Base-by-base conservation (phyloP, 768 basidiomycete species). In the Hysterangium stoloniferum region DNA sequence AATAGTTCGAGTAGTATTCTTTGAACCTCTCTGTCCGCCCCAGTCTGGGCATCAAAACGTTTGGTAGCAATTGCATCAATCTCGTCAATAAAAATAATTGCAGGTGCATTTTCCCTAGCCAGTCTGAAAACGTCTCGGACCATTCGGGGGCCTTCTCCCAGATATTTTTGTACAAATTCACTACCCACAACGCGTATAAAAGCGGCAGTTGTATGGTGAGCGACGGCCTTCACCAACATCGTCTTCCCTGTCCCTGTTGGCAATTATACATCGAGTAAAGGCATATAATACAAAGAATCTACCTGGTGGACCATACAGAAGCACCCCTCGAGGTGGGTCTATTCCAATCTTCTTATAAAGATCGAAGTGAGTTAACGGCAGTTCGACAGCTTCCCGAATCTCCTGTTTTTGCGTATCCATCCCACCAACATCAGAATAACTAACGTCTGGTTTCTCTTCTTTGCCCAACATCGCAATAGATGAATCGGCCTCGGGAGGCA, bases 321-420 rank as follows among this genome's bases (percentile, higher is more conserved):
- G 69, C 2, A 99, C 96, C 69, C 96, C 96, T 22, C 96, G 79
- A 52, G 96, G 96, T 3, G 96, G 96, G 71, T 99, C 95, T 56
- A 99, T 99, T 57, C 96, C 96, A 61, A 99, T 99, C 73, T 98
- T 97, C 73, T 90, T 90, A 77, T 98, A 99, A 36, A 99, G 72
- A 62, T 99, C 95, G 64, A 95, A 95, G 68, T 99, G 86, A n/a
- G 86, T 91, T 48, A 91, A 72, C 22, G 96, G 96, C 19, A 99
- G 75, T 66, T 99, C 96, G 27, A 99, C 96, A 4, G 95, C 95
- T 69, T 99, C 96, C 56, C 95, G 73, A 54, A 99, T 98, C 70
- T 99, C 95, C 70, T 98, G 95, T 72, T 98, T 99, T 73, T 99
- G 96, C 9, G 80, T 64, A 66, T 98, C 95, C 85, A 98, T 86